Conservation (phyloP, 2,329 filamentous ascomycete genomes). For the Parastagonospora nodorum region DNA sequence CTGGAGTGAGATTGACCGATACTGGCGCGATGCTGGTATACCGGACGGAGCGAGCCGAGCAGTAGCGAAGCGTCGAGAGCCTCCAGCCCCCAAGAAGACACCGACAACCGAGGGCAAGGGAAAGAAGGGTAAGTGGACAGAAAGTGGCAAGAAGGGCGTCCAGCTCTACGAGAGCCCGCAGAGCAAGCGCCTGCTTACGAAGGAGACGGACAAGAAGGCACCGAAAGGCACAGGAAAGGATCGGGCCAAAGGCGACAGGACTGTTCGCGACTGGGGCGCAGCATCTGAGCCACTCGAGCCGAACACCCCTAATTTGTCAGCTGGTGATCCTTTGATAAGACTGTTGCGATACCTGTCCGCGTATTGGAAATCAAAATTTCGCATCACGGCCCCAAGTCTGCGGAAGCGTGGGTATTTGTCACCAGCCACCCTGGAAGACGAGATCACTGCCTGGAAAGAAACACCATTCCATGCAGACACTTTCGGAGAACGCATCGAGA, state of each 20-base stretch:
- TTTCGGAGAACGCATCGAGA: conserved; percentile 78
- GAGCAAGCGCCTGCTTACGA: conserved; percentile 16
- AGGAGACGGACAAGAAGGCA: conserved; percentile 8
- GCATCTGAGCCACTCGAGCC: conserved; percentile 72
- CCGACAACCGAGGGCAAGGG: conserved; percentile 59
- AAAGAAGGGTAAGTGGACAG: conserved; percentile 43
- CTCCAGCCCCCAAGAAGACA: conserved; percentile 61
- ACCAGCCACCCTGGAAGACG: conserved; percentile 72
- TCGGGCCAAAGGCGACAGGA: conserved; percentile 50
- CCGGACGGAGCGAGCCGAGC: conserved; percentile 81
- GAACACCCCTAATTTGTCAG: conserved; percentile 75
- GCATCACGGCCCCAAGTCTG: conserved; percentile 75
- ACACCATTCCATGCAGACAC: conserved; percentile 64
- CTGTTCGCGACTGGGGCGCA: conserved; percentile 71
- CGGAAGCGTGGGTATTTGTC: conserved; percentile 91
- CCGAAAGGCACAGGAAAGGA: conserved; percentile 33
- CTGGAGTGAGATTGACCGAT: conserved; percentile 44
- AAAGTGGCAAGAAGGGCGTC: conserved; percentile 49
- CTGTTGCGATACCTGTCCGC: conserved; percentile 76
- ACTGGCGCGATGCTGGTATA: conserved; percentile 75
- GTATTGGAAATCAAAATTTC: conserved; percentile 89
- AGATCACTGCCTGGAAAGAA: conserved; percentile 71
- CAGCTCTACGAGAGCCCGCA: conserved; percentile 33
- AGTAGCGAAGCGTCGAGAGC: conserved; percentile 61
- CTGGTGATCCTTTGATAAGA: conserved; percentile 78